Conservation (phyloP, 148 eudicot species). For the Polygonum maritimum region DNA sequence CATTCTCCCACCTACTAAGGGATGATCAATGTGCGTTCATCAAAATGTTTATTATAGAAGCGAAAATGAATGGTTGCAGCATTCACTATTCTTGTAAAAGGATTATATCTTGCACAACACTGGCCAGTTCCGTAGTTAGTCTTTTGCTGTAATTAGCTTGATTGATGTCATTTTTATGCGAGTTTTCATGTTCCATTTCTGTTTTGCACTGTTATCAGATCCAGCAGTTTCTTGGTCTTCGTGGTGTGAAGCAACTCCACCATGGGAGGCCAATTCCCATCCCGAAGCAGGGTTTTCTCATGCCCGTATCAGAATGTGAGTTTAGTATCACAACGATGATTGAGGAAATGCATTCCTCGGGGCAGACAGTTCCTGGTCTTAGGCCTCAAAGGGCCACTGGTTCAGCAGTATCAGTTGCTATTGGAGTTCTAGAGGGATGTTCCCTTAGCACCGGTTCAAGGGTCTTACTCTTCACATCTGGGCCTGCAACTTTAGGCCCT, state of each 20-base stretch:
- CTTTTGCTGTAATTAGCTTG: not conserved
- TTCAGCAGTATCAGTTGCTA: constrained; percentile 74
- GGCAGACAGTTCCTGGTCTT: constrained; percentile 33
- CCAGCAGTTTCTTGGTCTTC: constrained; percentile 58
- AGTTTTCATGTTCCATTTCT: not conserved
- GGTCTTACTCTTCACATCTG: constrained; percentile 85
- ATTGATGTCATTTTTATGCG: not conserved
- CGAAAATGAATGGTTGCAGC: not conserved
- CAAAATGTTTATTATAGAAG: not conserved
- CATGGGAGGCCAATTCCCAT: constrained; percentile 34
- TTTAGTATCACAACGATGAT: constrained; percentile 63
- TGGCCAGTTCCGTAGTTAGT: not conserved
- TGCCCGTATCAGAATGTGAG: constrained; percentile 79
- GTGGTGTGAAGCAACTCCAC: constrained; percentile 38
- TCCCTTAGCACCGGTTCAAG: constrained; percentile 59
- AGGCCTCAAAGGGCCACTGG: constrained; percentile 85
- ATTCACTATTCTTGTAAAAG: not conserved
- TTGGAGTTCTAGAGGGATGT: constrained; percentile 84
- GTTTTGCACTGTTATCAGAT: constrained; percentile 36
- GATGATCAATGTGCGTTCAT: not conserved
- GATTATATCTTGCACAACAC: not conserved
- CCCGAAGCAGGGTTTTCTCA: constrained; percentile 65
- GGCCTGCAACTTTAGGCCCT: constrained; percentile 94
- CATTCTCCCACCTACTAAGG: not conserved
- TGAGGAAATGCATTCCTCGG: constrained; percentile 64